These are phyloP conservation scores for Alternaria atra DNA, from an alignment of 2,329 filamentous ascomycete genomes.

Conservation along the genomic window DNA sequence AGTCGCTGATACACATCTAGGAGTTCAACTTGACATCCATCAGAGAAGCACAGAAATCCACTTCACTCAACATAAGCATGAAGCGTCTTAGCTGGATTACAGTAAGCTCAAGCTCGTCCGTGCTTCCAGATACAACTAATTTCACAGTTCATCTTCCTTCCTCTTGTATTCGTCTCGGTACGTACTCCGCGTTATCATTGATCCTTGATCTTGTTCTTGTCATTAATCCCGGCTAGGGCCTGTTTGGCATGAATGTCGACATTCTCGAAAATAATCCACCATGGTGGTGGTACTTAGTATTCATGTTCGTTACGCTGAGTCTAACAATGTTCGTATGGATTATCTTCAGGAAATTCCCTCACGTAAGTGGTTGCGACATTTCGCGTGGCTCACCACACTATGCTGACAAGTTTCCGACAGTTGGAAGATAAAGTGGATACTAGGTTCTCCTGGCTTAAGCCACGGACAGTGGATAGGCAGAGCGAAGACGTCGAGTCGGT, in stretches of 20 bases:
- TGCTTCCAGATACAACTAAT: not conserved
- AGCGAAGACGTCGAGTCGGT: not conserved
- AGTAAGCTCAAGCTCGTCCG: not conserved
- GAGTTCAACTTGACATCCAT: not conserved
- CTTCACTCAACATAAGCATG: not conserved
- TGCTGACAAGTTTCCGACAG: not conserved
- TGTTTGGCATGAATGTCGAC: not conserved
- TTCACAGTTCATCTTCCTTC: not conserved
- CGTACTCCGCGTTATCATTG: not conserved
- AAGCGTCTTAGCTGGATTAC: not conserved
- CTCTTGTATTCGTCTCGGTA: not conserved
- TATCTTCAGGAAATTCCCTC: not conserved
- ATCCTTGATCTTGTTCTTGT: not conserved
- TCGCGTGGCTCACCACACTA: not conserved
- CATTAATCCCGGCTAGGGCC: not conserved
- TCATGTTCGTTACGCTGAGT: not conserved
- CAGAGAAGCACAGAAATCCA: not conserved
- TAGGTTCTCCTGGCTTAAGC: not conserved
- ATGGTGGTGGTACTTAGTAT: not conserved
- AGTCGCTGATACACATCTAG: not conserved
- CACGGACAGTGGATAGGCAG: rapidly evolving
- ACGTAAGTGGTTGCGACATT: not conserved
- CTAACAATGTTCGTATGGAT: not conserved
- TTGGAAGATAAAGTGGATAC: not conserved
- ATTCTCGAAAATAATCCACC: not conserved